Evolutionary conservation across 768 basidiomycete species (phyloP).

Genomic region (Xerocomellus amylosporus): DNA sequence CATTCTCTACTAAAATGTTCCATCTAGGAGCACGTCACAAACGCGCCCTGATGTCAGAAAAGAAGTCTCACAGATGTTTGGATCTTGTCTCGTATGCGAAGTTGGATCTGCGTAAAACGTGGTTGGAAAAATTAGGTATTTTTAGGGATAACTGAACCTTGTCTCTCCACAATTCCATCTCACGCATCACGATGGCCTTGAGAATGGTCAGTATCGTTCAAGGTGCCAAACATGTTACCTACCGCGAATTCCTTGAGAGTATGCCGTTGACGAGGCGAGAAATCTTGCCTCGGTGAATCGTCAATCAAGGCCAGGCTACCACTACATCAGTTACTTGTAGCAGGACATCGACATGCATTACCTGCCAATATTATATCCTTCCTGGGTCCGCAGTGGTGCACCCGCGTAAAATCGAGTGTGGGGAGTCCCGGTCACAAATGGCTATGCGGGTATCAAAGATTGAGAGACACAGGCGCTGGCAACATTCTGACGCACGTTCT

Average conservation of each 20-base stretch:
- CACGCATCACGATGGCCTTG: constrained; percentile 84
- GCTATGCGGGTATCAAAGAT: constrained; percentile 41
- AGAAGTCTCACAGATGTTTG: constrained; percentile 69
- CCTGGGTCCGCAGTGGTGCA: constrained; percentile 82
- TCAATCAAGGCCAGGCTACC: constrained; percentile 78
- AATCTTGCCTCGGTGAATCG: constrained; percentile 77
- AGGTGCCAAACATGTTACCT: constrained; percentile 11
- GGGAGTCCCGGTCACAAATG: constrained; percentile 63
- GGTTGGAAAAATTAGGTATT: not conserved
- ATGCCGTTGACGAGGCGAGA: constrained; percentile 84
- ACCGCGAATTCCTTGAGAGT: constrained; percentile 92
- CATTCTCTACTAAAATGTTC: constrained; percentile 95
- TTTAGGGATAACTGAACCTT: constrained; percentile 49
- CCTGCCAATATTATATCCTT: constrained; percentile 89
- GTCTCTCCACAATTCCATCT: constrained; percentile 94
- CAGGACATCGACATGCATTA: constrained; percentile 33
- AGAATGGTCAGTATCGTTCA: constrained; percentile 4
- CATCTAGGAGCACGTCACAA: constrained; percentile 52
- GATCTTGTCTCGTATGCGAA: constrained; percentile 86
- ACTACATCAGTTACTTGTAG: constrained; percentile 1
- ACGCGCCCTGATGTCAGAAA: not conserved
- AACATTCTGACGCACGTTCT: constrained; percentile 55
- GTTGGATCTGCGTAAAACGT: constrained; percentile 60
- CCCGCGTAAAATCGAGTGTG: constrained; percentile 88
- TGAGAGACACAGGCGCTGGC: not conserved